Evolutionary conservation across 345 rosid species (phyloP).

Genomic region (Xanthoceras sorbifolium): DNA sequence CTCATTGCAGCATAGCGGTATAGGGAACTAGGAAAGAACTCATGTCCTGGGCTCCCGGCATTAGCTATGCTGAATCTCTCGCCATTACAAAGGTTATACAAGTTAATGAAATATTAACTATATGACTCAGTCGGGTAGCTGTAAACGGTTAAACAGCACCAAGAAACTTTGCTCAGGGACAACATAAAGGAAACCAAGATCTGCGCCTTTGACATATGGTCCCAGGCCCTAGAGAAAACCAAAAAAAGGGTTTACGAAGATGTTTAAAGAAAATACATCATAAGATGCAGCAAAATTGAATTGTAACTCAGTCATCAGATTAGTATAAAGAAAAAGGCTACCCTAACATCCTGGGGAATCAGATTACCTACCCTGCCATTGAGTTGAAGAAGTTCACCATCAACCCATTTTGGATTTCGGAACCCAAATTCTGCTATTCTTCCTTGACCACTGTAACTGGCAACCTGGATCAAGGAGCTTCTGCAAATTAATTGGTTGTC

Average conservation of each 20-base stretch:
- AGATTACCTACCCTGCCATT: constrained; percentile 68
- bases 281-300: not conserved
- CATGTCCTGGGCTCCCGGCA: not conserved
- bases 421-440: constrained; percentile 87
- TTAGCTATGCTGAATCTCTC: constrained; percentile 18
- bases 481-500: not conserved
- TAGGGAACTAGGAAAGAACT: constrained; percentile 3
- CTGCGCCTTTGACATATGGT: constrained; percentile 80
- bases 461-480: constrained; percentile 50
- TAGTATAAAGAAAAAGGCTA: constrained; percentile 1
- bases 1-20: not conserved
- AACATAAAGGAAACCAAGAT: constrained; percentile 82
- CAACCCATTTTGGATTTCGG: constrained; percentile 84
- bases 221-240: constrained; percentile 62
- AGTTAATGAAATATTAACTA: not conserved
- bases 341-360: not conserved
- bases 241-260: not conserved
- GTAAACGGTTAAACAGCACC: constrained; percentile 84
- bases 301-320: not conserved
- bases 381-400: constrained; percentile 84
- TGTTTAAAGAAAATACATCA: not conserved
- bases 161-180: constrained; percentile 93
- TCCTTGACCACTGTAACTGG: constrained; percentile 88
- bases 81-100: not conserved
- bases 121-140: constrained; percentile 57